Evolutionary conservation across 2,329 filamentous ascomycete species (phyloP).

Genomic region (Pyricularia grisea): DNA sequence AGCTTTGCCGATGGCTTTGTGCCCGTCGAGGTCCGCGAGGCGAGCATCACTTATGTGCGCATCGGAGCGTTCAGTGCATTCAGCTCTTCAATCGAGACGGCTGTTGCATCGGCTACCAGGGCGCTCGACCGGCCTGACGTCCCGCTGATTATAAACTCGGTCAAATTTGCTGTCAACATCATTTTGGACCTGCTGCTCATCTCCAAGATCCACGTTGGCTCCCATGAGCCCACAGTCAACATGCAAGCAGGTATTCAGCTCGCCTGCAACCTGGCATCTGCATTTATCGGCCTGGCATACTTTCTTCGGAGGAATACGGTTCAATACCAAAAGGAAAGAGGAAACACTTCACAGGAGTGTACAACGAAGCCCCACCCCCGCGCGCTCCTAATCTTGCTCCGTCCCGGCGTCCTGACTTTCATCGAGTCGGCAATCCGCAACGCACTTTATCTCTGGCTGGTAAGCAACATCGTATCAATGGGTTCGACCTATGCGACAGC

Average conservation of each 20-base stretch:
- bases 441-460: slow-evolving; percentile 61
- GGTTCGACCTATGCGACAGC: slow-evolving; percentile 59
- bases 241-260: slow-evolving; percentile 56
- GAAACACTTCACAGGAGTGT: slow-evolving; percentile 5
- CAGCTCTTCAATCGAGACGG: slow-evolving; percentile 52
- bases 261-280: slow-evolving; percentile 47
- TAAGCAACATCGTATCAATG: slow-evolving; percentile 53
- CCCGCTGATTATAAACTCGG: slow-evolving; percentile 53
- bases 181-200: slow-evolving; percentile 56
- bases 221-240: slow-evolving; percentile 46
- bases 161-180: slow-evolving; percentile 59
- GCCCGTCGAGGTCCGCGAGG: slow-evolving; percentile 43
- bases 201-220: slow-evolving; percentile 52
- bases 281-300: slow-evolving; percentile 47
- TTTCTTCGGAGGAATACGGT: slow-evolving; percentile 39
- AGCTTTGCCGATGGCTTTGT: slow-evolving; percentile 54
- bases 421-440: slow-evolving; percentile 59
- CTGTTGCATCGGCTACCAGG: slow-evolving; percentile 50
- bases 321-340: not conserved
- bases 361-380: slow-evolving; percentile 25
- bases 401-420: slow-evolving; percentile 51
- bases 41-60: slow-evolving; percentile 54
- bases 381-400: slow-evolving; percentile 39
- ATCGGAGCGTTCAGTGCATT: slow-evolving; percentile 55
- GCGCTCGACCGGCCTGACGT: slow-evolving; percentile 63